Evolutionary conservation across 2,329 filamentous ascomycete species (phyloP).

Genomic region (Arthrobotrys conoides): DNA sequence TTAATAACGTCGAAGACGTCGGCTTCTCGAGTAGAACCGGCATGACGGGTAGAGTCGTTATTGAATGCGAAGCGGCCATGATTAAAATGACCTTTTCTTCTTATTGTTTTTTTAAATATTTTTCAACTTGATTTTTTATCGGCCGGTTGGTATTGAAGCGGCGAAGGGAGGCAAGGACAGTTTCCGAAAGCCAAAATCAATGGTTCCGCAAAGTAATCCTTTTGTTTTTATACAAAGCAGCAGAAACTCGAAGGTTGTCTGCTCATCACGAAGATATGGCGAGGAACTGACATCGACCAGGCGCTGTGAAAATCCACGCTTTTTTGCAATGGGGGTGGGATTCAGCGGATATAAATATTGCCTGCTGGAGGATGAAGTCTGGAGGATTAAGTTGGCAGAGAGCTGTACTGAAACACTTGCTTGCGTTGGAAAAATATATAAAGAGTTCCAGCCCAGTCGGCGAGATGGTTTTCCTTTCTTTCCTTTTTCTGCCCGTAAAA

Average conservation of each 20-base stretch:
- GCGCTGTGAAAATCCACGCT: conserved; percentile 14
- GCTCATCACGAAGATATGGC: conserved; percentile 53
- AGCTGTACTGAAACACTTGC: conserved; percentile 16
- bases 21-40: conserved; percentile 65
- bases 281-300: conserved; percentile 58
- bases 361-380: conserved; percentile 11
- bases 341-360: neutral
- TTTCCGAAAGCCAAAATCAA: conserved; percentile 58
- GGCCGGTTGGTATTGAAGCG: conserved; percentile 12
- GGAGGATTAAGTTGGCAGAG: conserved; percentile 9
- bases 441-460: neutral
- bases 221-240: conserved; percentile 26
- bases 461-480: neutral
- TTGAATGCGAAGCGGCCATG: conserved; percentile 34
- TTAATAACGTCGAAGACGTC: conserved; percentile 68
- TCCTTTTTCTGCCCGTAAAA: conserved; percentile 24
- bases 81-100: neutral
- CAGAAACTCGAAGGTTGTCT: conserved; percentile 46
- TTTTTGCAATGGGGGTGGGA: neutral
- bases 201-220: conserved; percentile 46
- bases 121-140: neutral
- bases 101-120: neutral
- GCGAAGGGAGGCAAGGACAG: conserved; percentile 15
- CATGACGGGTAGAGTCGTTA: conserved; percentile 42
- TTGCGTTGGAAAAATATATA: conserved; percentile 21